Base-by-base conservation (phyloP, 768 basidiomycete species). In the Termitomyces sp. region DNA sequence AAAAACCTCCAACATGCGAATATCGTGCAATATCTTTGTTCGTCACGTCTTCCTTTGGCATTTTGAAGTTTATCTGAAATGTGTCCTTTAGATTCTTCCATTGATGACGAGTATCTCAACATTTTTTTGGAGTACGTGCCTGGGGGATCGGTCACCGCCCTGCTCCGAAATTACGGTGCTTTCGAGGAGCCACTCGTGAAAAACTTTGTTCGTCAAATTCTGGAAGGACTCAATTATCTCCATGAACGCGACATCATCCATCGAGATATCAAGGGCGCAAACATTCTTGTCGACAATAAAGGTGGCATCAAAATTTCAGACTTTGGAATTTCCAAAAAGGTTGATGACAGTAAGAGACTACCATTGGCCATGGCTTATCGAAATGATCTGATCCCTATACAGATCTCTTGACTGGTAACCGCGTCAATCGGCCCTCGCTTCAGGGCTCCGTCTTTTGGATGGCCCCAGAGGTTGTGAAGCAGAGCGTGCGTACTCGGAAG, bases 401-500 rank as follows among this genome's bases (percentile, higher is more conserved):
- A 81, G 78, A 77, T 67, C 70, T 81, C 38, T 61, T 82, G 47
- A 74, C 75, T 26, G 87, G 87, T 12, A 86, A 89, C 58, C 86
- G 89, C 26, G 82, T 87, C 47, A 89, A 98, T 69, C 82, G 97
- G 7, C 92, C 94, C 5, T 98, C 97, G 1, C 76, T 98, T 5
- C 97, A 98, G 72, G 97, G 97, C 2, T 97, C 95, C 1, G 95
- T 98, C 12, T 98, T 97, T 74, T 98, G 96, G 96, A 98, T 98
- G 96, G 96, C 96, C 0, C 96, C 96, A 0, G 96, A 98, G 73
- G 94, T 98, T 20, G 97, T 98, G 60, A 95, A 95, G 69, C 97
- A 99, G 75, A 94, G 88, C 28, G 84, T 87, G 0, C 93, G 97
- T 69, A 95, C 94, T 10, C 82, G 79, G 61, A 95, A 95, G 68